Percentiles rank a stretch among this genome's conserved stretches.
Evolutionary conservation across 345 rosid genomes (phyloP).

Genomic region (Euphorbia peplus): DNA sequence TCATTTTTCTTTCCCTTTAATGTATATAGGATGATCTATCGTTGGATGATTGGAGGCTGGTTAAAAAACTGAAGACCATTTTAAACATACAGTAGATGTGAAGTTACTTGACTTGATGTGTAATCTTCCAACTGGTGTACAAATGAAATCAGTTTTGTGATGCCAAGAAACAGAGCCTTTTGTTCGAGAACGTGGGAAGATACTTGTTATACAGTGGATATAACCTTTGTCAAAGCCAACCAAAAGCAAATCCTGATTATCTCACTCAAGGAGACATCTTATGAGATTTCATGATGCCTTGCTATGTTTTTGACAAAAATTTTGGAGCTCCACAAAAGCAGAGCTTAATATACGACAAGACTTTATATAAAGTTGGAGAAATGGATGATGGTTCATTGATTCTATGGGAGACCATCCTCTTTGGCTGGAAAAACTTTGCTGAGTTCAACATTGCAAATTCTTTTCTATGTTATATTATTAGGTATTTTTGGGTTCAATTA

Average conservation of each 20-base stretch:
- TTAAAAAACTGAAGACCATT: slow-evolving; percentile 65
- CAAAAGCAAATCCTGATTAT: too few species aligned
- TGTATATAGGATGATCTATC: slow-evolving; percentile 61
- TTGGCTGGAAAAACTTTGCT: slow-evolving; percentile 3
- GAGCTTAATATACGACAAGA: background rate
- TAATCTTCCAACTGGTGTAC: background rate
- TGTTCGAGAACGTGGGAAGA: background rate
- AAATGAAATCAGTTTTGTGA: background rate
- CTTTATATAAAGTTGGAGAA: background rate
- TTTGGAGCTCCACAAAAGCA: background rate
- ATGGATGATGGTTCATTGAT: background rate
- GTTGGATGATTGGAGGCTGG: slow-evolving; percentile 74
- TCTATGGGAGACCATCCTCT: background rate
- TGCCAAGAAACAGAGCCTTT: background rate
- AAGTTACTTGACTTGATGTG: background rate
- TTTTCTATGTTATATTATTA: background rate
- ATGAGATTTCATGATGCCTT: too few species aligned
- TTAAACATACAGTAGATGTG: slow-evolving; percentile 55
- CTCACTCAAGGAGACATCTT: too few species aligned
- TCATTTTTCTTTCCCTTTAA: background rate
- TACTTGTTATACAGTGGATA: too few species aligned
- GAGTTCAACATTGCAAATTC: slow-evolving; percentile 5
- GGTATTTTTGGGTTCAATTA: background rate
- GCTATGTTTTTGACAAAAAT: too few species aligned
- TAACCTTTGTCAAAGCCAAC: background rate